phyloP scores from a whole-genome alignment of 2,329 filamentous ascomycete genomes.

The Chaetomium strumarium region DNA sequence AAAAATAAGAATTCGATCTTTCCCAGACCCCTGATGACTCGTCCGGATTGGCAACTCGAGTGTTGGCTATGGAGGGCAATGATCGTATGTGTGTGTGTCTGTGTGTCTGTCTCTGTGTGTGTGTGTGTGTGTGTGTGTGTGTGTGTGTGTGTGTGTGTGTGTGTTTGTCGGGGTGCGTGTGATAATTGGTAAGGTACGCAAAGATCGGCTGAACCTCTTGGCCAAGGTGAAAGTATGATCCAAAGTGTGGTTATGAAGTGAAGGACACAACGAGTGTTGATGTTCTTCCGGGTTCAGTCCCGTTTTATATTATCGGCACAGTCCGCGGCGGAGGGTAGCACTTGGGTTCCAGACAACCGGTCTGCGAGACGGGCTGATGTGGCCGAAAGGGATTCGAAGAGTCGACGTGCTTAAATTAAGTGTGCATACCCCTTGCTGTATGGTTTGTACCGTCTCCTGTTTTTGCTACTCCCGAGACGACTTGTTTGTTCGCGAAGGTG shows the following conservation, averaged over 20 bases:
- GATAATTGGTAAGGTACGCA: not conserved
- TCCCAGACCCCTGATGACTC: not conserved
- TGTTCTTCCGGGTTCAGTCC: not conserved
- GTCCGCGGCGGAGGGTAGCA: conserved; percentile 3
- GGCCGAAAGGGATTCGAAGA: conserved; percentile 25
- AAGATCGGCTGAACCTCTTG: not conserved
- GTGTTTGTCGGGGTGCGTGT: too few relatives aligned
- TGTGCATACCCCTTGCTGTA: conserved; percentile 10
- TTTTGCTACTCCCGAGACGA: conserved; percentile 7
- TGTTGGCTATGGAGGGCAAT: conserved; percentile 13
- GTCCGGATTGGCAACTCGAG: not conserved
- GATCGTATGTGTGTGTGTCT: not conserved
- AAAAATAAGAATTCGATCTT: not conserved
- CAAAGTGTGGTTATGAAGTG: not conserved
- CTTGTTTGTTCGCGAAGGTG: conserved; percentile 24
- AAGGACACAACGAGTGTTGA: not conserved
- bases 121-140: not conserved
- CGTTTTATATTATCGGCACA: conserved; percentile 9
- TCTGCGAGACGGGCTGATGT: conserved; percentile 20
- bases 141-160: not conserved
- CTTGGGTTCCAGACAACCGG: conserved; percentile 8
- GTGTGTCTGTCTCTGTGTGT: too few relatives aligned
- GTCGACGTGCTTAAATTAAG: conserved; percentile 16
- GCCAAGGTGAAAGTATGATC: not conserved
- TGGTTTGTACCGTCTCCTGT: conserved; percentile 7